Percentiles rank a stretch among this genome's conserved stretches.
Conservation (phyloP, 169 alveolate genomes). For the Eimeria maxima region DNA sequence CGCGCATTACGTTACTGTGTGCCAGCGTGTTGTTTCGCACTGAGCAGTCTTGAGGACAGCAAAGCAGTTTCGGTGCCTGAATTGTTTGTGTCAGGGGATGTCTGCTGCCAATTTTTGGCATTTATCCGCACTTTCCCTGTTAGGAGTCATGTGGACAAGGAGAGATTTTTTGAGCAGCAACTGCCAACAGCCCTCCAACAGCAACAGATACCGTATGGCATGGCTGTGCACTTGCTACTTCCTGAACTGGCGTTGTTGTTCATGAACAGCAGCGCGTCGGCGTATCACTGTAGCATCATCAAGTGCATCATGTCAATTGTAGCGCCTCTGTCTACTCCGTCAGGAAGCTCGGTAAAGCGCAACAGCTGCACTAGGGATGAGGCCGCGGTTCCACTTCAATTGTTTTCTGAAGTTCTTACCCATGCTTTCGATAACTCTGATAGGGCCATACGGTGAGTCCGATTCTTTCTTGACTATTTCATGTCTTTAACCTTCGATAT, state of each 20-base stretch:
- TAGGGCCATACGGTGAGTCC: slow-evolving; percentile 46
- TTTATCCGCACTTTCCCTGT: slow-evolving; percentile 48
- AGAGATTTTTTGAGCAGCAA: slow-evolving; percentile 60
- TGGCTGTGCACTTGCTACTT: slow-evolving; percentile 67
- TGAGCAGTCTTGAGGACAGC: neutral
- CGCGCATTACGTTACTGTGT: neutral
- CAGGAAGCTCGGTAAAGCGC: slow-evolving; percentile 9
- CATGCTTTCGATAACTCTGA: slow-evolving; percentile 52
- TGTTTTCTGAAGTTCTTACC: slow-evolving; percentile 49
- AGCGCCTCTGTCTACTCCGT: slow-evolving; percentile 38
- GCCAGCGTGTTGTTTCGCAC: neutral
- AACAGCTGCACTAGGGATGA: slow-evolving; percentile 34
- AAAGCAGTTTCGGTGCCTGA: neutral
- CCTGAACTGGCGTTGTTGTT: slow-evolving; percentile 66
- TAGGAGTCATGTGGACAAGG: slow-evolving; percentile 72
- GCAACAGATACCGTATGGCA: slow-evolving; percentile 47
- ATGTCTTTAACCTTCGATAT: neutral
- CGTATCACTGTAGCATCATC: slow-evolving; percentile 66
- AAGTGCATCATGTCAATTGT: slow-evolving; percentile 62
- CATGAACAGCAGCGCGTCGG: slow-evolving; percentile 64
- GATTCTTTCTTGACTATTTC: neutral
- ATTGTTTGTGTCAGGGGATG: slow-evolving; percentile 45
- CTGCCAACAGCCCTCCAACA: slow-evolving; percentile 62
- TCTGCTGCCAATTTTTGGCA: slow-evolving; percentile 43
- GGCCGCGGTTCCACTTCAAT: slow-evolving; percentile 12